Base-by-base conservation (phyloP, 2,329 filamentous ascomycete genomes). In the Thelonectria olida region DNA sequence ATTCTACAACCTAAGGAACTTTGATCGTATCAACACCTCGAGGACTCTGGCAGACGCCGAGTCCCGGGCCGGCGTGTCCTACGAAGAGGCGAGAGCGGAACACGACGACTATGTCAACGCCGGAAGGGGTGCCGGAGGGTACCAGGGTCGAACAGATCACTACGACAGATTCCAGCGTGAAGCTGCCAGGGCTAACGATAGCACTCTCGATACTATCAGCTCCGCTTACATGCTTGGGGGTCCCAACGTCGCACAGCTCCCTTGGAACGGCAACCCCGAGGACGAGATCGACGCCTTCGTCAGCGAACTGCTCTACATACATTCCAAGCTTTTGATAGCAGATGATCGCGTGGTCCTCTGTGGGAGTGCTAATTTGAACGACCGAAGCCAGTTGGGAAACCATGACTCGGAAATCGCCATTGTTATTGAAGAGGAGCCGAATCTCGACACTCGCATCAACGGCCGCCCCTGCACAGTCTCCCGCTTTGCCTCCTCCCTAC, bases 361-460 rank as follows among this genome's bases (percentile, higher is more conserved):
- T 74, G 93, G 93, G 64, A 92, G 78, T 12, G 84, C 82, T 66
- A 85, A 85, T 70, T 76, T 86, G 58, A 86, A 88, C 72, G 83
- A 86, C 70, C 81, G 84, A 60, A 94, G 90, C 3, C 92, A 97
- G 79, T 85, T 96, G 4, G 93, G 92, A 34, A 85, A 87, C 59
- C 93, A 96, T 77, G 93, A 97, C 78, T 92, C 89, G 1, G 93
- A 97, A 75, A 92, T 97, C 56, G 92, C 93, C n/a, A 91, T 96
- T 65, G 85, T 96, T 58, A 92, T 97, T 71, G 90, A n/a, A n/a
- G n/a, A 96, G 74, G 93, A 96, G 73, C 85, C 88, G 2, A 86
- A 89, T 1, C 81, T 97, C 15, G 85, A 91, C 13, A 90, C 88
- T 17, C 79, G 77, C 62, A 96, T 97, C 92, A 85, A 90, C 64